Evolutionary conservation across 179 eudicot species (phyloP).

Genomic region (Sideroxylon spinosum): DNA sequence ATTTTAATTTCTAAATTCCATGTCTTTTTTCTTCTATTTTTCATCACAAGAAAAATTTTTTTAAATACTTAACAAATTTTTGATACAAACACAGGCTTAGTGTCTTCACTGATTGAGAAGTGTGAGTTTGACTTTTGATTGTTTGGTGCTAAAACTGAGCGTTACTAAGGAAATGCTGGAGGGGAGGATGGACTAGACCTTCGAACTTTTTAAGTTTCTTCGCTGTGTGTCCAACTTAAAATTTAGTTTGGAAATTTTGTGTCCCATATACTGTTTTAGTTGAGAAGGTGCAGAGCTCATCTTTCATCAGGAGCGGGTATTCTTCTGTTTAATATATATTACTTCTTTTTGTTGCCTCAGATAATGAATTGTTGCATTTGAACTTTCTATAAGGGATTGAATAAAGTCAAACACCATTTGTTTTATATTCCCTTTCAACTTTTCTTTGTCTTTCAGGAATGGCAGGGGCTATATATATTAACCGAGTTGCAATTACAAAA

Average conservation of each 20-base stretch:
- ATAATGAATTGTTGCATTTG: too few relatives aligned
- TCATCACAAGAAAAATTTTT: too few relatives aligned
- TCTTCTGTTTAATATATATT: too few relatives aligned
- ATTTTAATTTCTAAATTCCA: too few relatives aligned
- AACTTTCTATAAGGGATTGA: too few relatives aligned
- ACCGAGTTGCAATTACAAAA: conserved; percentile 82
- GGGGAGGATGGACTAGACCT: neutral
- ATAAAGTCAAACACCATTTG: neutral
- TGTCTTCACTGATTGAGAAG: neutral
- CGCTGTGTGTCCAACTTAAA: neutral
- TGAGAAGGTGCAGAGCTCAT: neutral
- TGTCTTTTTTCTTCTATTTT: too few relatives aligned
- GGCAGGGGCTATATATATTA: conserved; percentile 93
- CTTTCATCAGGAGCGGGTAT: too few relatives aligned
- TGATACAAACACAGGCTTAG: too few relatives aligned
- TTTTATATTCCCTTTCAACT: neutral
- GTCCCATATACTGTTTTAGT: neutral
- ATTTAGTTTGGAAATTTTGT: too few relatives aligned
- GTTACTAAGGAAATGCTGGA: neutral
- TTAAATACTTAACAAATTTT: too few relatives aligned
- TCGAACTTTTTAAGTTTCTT: neutral
- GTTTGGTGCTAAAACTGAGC: neutral
- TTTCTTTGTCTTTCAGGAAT: conserved; percentile 50
- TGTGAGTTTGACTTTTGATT: neutral
- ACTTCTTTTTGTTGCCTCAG: too few relatives aligned